Evolutionary conservation across 176 grass and related monocot genomes (phyloP).

Genomic region (Phoenix roebelenii): DNA sequence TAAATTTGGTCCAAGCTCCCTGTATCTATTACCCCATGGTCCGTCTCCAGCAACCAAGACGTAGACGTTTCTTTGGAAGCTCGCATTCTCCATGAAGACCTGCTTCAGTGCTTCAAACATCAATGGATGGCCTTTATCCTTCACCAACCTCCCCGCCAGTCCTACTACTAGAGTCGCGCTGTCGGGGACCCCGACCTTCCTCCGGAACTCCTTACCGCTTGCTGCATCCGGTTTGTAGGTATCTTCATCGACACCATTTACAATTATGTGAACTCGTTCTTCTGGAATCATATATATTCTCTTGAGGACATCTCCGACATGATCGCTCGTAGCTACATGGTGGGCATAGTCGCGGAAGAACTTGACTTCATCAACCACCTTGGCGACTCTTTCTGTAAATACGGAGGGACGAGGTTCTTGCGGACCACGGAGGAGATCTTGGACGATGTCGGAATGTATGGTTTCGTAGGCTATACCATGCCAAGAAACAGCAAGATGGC

Average conservation of each 20-base stretch:
- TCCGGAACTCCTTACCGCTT: conserved; percentile 21
- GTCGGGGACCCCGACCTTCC: conserved; percentile 22
- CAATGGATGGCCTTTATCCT: conserved; percentile 46
- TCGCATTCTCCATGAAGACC: conserved; percentile 17
- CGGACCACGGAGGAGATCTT: conserved; percentile 26
- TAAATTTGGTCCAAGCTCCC: conserved; percentile 26
- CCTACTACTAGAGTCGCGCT: conserved; percentile 30
- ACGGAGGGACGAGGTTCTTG: not conserved
- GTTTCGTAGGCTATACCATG: conserved; percentile 51
- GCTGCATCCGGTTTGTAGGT: conserved; percentile 17
- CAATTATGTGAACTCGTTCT: conserved; percentile 43
- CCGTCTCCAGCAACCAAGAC: conserved; percentile 41
- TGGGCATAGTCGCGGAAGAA: conserved; percentile 43
- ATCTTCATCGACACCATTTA: conserved; percentile 35
- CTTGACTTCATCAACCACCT: conserved; percentile 38
- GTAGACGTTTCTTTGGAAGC: conserved; percentile 9
- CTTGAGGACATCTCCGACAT: conserved; percentile 43
- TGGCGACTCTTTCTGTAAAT: conserved; percentile 23
- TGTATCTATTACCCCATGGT: conserved; percentile 32
- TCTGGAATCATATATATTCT: conserved; percentile 48
- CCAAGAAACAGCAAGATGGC: conserved; percentile 41
- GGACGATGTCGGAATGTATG: conserved; percentile 46
- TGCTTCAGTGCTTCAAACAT: conserved; percentile 45
- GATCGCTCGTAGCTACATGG: conserved; percentile 44
- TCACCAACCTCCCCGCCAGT: conserved; percentile 35